These are phyloP conservation scores for Pestalotiopsis sp. DNA, from an alignment of 2,329 filamentous ascomycete species.

Conservation along the genomic window DNA sequence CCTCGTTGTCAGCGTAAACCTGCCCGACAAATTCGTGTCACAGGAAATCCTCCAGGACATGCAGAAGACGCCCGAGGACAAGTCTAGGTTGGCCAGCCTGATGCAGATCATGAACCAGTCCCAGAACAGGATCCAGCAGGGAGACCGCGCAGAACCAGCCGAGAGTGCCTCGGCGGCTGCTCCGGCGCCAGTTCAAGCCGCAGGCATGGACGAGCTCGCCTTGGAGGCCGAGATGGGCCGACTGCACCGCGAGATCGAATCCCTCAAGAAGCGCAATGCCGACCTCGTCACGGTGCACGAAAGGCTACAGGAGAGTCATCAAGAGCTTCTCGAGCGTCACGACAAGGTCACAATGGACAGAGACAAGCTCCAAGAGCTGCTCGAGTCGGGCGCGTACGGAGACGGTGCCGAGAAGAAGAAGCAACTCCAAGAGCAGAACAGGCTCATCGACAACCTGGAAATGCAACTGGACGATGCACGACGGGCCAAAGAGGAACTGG, in stretches of 20 bases:
- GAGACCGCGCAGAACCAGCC: constrained; percentile 35
- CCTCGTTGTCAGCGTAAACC: constrained; percentile 63
- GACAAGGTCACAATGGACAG: constrained; percentile 63
- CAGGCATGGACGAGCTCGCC: constrained; percentile 56
- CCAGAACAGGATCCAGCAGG: constrained; percentile 31
- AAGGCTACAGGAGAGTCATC: constrained; percentile 62
- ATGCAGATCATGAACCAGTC: constrained; percentile 25
- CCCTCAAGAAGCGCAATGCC: constrained; percentile 57
- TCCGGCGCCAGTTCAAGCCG: constrained; percentile 35
- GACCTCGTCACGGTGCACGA: constrained; percentile 62
- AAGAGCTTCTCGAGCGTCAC: constrained; percentile 56
- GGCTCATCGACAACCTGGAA: constrained; percentile 72
- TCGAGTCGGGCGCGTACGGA: constrained; percentile 53
- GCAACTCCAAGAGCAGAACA: constrained; percentile 65
- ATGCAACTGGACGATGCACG: constrained; percentile 58
- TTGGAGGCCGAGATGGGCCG: constrained; percentile 57
- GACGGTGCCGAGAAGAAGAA: constrained; percentile 29
- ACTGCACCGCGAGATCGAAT: constrained; percentile 52
- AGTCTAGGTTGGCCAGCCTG: constrained; percentile 19
- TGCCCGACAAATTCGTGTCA: constrained; percentile 57
- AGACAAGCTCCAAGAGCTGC: constrained; percentile 54
- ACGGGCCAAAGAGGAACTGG: constrained; percentile 39
- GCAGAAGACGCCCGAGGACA: constrained; percentile 43
- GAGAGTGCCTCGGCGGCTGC: constrained; percentile 20
- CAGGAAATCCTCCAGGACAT: constrained; percentile 41